Evolutionary conservation across 306 rosid species (phyloP).

Genomic region (Vicia sativa): DNA sequence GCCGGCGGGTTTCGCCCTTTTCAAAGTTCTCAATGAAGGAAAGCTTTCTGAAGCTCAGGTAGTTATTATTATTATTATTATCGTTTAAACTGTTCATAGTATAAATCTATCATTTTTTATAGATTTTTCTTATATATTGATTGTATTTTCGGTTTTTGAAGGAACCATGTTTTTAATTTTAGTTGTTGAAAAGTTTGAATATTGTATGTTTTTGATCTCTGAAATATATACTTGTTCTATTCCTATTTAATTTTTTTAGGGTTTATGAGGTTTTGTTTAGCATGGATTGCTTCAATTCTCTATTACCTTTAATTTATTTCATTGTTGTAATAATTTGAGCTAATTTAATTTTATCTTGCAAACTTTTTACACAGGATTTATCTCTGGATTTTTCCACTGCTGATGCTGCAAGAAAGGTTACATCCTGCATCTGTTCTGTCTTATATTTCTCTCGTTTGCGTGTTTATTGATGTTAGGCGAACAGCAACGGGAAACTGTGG

Average conservation of each 20-base stretch:
- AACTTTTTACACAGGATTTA: background rate
- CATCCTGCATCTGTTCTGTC: background rate
- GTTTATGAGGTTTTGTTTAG: too few relatives aligned
- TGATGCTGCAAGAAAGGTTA: background rate
- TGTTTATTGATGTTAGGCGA: background rate
- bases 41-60: background rate
- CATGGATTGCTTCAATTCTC: too few relatives aligned
- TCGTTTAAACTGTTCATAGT: background rate
- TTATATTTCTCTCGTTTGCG: background rate
- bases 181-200: background rate
- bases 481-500: background rate
- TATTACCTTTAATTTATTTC: background rate
- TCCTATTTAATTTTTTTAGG: background rate
- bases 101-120: background rate
- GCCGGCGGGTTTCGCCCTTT: background rate
- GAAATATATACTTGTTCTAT: too few relatives aligned
- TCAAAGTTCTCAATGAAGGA: constrained; percentile 6
- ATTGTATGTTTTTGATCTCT: background rate
- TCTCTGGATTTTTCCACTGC: background rate
- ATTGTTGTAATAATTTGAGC: background rate
- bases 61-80: background rate
- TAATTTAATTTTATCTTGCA: background rate
- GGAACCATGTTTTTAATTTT: background rate
- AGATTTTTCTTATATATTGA: too few relatives aligned
- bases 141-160: background rate